Percentiles rank a stretch among this genome's conserved stretches.
Evolutionary conservation across 371 early-diverging fungal genomes (phyloP).

Genomic region (Syncephalis plumigaleata): DNA sequence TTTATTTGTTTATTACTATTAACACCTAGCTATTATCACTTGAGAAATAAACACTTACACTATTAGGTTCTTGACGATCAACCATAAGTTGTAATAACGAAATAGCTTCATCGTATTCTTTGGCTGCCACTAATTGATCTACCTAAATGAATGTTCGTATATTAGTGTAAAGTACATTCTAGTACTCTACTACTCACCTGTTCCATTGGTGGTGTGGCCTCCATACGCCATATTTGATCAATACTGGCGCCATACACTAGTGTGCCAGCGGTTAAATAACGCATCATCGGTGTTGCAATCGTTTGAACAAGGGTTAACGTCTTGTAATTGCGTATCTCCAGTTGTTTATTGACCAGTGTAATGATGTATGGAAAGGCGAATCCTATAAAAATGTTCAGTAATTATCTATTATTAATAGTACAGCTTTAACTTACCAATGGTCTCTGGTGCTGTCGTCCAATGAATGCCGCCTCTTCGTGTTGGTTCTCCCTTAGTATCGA

Average conservation of each 20-base stretch:
- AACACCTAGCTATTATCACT: too few species aligned
- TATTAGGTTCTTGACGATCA: constrained; percentile 13
- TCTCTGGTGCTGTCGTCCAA: constrained; percentile 61
- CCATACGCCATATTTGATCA: constrained; percentile 68
- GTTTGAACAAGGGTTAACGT: constrained; percentile 68
- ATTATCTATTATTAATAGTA: neutral
- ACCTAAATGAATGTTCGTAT: constrained; percentile 20
- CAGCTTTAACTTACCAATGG: constrained; percentile 24
- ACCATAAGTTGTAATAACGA: constrained; percentile 76
- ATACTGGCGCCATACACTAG: constrained; percentile 62
- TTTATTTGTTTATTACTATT: neutral
- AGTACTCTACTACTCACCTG: constrained; percentile 32
- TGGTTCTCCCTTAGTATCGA: constrained; percentile 44
- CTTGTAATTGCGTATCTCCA: constrained; percentile 75
- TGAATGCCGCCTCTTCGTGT: constrained; percentile 51
- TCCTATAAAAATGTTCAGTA: constrained; percentile 12
- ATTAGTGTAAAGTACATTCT: neutral
- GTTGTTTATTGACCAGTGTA: constrained; percentile 40
- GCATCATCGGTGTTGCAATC: constrained; percentile 40
- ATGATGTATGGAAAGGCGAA: constrained; percentile 58
- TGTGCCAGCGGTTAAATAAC: constrained; percentile 42
- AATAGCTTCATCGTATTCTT: constrained; percentile 70
- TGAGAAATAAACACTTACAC: neutral
- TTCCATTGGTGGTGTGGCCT: constrained; percentile 70
- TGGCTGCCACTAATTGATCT: constrained; percentile 56